Evolutionary conservation across 2,329 filamentous ascomycete species (phyloP), one percentile per base, ranked within the genome.

Genomic region (Cylindrodendrum hubeiense): DNA sequence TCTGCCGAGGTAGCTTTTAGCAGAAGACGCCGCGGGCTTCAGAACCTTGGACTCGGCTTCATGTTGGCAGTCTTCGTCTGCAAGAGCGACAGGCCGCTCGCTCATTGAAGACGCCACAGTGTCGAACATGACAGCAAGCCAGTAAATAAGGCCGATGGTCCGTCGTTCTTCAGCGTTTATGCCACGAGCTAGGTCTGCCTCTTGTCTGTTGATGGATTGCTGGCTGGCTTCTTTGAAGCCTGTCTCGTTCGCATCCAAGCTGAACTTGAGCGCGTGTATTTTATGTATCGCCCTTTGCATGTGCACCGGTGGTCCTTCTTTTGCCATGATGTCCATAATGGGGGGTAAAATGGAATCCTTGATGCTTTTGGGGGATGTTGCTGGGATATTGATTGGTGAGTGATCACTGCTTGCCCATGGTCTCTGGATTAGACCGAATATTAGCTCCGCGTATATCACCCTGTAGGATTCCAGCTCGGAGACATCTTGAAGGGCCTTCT

Each of bases 51-150:
- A 47, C 10, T 58, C 52, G 0, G 58, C 74, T 2, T 78, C 76
- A 34, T 76, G 75, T 22, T 79, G 78, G 39, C 79, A 80, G 15
- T 81, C 79, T 17, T 81, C 79, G 24, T 81, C 80, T 0, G 75
- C 71, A 0, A 82, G 71, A 0, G 77, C 76, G 1, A 81, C 72
- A 0, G 75, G 72, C 19, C 75, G 46, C 44, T 76, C 67, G 39
- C 84, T 80, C 79, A 89, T 86, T 0, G 85, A 84, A 0, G 87
- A 82, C 0, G 84, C 86, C 13, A 88, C 74, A 0, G 86, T 89
- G 69, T 89, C 87, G 44, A 87, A 86, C 86, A 89, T 89, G 47
- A 88, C 79, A 0, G 84, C 85, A 3, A 89, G 74, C 87, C 87
- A 89, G 69, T 86, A 89, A 1, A 89, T 68, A 12, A 89, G 74